phyloP scores from a whole-genome alignment of 805 yeast species.

The Candida chilensis region DNA sequence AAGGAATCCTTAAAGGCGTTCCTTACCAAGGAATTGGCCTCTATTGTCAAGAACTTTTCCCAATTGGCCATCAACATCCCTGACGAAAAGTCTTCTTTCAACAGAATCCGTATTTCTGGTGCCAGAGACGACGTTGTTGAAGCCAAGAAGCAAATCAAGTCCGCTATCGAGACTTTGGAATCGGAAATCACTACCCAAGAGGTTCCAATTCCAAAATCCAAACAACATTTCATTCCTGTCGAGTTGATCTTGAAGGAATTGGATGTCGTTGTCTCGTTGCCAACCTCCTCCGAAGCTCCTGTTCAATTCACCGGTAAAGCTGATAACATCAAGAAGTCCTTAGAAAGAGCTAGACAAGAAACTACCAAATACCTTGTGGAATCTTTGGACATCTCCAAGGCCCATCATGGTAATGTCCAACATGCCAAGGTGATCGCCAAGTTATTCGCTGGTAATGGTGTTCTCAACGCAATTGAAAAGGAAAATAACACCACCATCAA shows the following conservation, averaged over 20 bases:
- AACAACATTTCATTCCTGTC: constrained; percentile 63
- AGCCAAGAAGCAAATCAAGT: constrained; percentile 43
- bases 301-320: constrained; percentile 60
- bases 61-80: constrained; percentile 24
- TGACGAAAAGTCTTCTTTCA: constrained; percentile 21
- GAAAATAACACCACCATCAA: constrained; percentile 24
- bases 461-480: constrained; percentile 29
- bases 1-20: constrained; percentile 34
- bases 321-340: constrained; percentile 49
- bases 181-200: constrained; percentile 39
- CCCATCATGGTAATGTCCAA: constrained; percentile 70
- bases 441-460: constrained; percentile 46
- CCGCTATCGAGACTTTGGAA: constrained; percentile 32
- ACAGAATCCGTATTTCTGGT: constrained; percentile 50
- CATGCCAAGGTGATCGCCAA: constrained; percentile 76
- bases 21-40: constrained; percentile 18
- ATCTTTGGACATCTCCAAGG: constrained; percentile 73
- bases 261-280: constrained; percentile 49
- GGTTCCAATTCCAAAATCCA: constrained; percentile 55
- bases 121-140: constrained; percentile 55
- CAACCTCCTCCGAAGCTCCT: constrained; percentile 33
- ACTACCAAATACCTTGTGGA: constrained; percentile 55
- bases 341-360: constrained; percentile 47
- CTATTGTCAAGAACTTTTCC: constrained; percentile 11
- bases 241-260: constrained; percentile 41